Evolutionary conservation across 768 basidiomycete genomes (phyloP).

Genomic region (Suillus ampliporus): DNA sequence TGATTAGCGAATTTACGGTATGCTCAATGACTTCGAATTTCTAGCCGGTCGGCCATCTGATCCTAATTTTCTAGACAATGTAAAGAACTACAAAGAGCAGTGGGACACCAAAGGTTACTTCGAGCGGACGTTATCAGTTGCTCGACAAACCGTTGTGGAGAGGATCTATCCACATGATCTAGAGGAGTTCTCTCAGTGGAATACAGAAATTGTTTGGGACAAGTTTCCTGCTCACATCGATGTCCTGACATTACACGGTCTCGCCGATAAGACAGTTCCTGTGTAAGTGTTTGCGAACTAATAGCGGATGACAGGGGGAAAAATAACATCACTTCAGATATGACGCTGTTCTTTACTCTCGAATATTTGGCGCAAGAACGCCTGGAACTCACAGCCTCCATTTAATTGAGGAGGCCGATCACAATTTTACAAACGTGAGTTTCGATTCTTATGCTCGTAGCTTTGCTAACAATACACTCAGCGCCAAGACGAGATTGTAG

Average conservation of each 20-base stretch:
- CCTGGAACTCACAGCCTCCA: constrained; percentile 76
- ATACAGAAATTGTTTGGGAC: constrained; percentile 71
- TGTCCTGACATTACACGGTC: constrained; percentile 82
- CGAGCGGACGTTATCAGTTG: constrained; percentile 68
- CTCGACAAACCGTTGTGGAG: constrained; percentile 59
- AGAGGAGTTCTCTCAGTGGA: constrained; percentile 64
- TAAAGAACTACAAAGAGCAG: constrained; percentile 49
- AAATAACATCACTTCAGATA: constrained; percentile 48
- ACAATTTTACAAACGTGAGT: constrained; percentile 70
- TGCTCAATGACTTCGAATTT: background rate
- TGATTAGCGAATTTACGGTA: constrained; percentile 36
- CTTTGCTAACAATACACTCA: constrained; percentile 22
- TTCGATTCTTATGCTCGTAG: constrained; percentile 3
- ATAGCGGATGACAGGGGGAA: background rate
- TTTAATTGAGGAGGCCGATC: constrained; percentile 76
- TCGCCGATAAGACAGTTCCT: constrained; percentile 69
- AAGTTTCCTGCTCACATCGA: constrained; percentile 65
- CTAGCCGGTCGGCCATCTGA: background rate
- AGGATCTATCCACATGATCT: constrained; percentile 65
- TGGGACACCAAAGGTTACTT: constrained; percentile 64
- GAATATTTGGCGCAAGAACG: constrained; percentile 56
- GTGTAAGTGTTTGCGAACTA: constrained; percentile 52
- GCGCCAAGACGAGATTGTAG: constrained; percentile 71
- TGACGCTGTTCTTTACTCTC: constrained; percentile 74
- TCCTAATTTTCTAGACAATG: constrained; percentile 26